A percentile compares a stretch with the other conserved stretches of the same genome.
phyloP scores from a whole-genome alignment of 106 monocot species.

The Dendrobium huoshanense region DNA sequence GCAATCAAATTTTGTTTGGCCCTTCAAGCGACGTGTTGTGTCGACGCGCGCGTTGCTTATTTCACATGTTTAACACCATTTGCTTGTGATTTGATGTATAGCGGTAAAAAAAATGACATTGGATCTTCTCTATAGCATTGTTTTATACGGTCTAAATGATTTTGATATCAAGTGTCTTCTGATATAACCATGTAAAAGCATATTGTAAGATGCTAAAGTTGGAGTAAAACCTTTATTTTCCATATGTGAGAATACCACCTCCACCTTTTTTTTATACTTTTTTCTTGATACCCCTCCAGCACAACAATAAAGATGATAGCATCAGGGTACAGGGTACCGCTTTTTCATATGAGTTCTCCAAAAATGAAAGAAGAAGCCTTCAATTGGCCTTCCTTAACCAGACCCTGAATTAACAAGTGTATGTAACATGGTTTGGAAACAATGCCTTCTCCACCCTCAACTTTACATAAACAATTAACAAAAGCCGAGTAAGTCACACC shows the following conservation, averaged over 20 bases:
- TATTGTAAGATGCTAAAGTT: slow-evolving; percentile 58
- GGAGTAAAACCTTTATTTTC: slow-evolving; percentile 43
- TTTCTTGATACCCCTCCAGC: slow-evolving; percentile 57
- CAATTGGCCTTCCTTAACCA: slow-evolving; percentile 52
- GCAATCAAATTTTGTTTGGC: no score
- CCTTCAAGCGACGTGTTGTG: no score
- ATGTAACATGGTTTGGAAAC: slow-evolving; percentile 47
- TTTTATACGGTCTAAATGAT: slow-evolving; percentile 51
- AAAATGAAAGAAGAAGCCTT: slow-evolving; percentile 62
- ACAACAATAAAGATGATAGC: slow-evolving; percentile 44
- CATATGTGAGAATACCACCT: slow-evolving; percentile 48
- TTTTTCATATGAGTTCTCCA: slow-evolving; percentile 54
- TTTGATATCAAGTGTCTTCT: slow-evolving; percentile 30
- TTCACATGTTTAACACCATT: slow-evolving; percentile 39
- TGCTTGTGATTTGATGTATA: no score
- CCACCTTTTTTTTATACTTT: slow-evolving; percentile 30
- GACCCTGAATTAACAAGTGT: slow-evolving; percentile 52
- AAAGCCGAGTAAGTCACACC: slow-evolving; percentile 59
- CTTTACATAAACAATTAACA: slow-evolving; percentile 51
- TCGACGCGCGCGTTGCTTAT: no score
- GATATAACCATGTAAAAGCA: slow-evolving; percentile 59
- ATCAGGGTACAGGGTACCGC: slow-evolving; percentile 26
- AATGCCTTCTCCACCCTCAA: slow-evolving; percentile 42
- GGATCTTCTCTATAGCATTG: slow-evolving; percentile 28
- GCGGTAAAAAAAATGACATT: no score